Conservation (phyloP, 805 yeast genomes). For the Candida suzukii region DNA sequence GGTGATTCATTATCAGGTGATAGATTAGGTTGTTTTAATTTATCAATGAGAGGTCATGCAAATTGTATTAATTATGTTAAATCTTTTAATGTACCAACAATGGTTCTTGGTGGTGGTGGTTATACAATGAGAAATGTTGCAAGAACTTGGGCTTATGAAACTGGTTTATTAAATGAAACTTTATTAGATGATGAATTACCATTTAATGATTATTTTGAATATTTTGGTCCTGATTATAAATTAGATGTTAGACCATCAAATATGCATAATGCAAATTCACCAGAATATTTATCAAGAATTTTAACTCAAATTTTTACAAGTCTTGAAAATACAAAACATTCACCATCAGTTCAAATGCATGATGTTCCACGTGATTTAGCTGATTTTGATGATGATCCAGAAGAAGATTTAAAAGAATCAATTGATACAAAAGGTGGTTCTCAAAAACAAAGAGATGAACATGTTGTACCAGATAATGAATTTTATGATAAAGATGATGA, state of each 20-base stretch:
- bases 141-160: slow-evolving; percentile 90
- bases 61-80: slow-evolving; percentile 88
- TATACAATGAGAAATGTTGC: slow-evolving; percentile 97
- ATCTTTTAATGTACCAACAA: slow-evolving; percentile 78
- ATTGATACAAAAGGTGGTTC: slow-evolving; percentile 91
- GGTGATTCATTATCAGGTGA: slow-evolving; percentile 97
- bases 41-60: slow-evolving; percentile 92
- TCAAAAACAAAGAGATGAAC: slow-evolving; percentile 72
- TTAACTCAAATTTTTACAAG: slow-evolving; percentile 69
- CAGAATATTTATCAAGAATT: slow-evolving; percentile 84
- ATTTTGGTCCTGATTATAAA: slow-evolving; percentile 95
- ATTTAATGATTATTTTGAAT: slow-evolving; percentile 93
- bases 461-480: slow-evolving; percentile 67
- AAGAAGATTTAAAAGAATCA: slow-evolving; percentile 74
- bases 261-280: slow-evolving; percentile 93
- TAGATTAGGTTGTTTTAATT: slow-evolving; percentile 90
- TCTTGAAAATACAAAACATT: slow-evolving; percentile 84
- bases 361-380: slow-evolving; percentile 85
- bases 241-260: slow-evolving; percentile 92
- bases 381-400: slow-evolving; percentile 71
- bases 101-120: slow-evolving; percentile 98
- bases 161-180: slow-evolving; percentile 80
- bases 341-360: slow-evolving; percentile 95
- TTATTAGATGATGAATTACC: slow-evolving; percentile 74
- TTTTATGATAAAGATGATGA: slow-evolving; percentile 62